A percentile compares a stretch with the other conserved stretches of the same genome.
Evolutionary conservation across 192 early-diverging fungal species (phyloP).

Genomic region (Mortierella alpina): DNA sequence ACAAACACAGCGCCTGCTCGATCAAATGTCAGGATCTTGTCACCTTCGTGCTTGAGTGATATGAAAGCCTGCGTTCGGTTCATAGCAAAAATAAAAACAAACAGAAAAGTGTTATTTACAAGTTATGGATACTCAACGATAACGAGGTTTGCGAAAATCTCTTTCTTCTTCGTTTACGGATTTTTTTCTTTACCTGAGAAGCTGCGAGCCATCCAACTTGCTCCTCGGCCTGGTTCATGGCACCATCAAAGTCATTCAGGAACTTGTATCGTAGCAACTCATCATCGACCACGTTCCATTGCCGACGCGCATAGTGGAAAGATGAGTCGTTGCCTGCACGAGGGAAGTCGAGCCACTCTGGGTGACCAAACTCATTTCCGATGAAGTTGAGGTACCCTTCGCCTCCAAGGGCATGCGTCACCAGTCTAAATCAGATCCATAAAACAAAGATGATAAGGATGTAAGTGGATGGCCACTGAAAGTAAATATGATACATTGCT

Average conservation of each 20-base stretch:
- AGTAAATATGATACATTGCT: too few species aligned
- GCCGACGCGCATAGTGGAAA: conserved; percentile 94
- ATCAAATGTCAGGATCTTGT: conserved; percentile 96
- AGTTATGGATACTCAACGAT: too few species aligned
- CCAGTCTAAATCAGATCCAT: conserved; percentile 59
- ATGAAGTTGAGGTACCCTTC: conserved; percentile 98
- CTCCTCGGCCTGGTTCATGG: conserved; percentile 84
- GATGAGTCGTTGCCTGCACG: conserved; percentile 89
- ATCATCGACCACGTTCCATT: conserved; percentile 95
- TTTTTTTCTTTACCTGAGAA: conserved; percentile 59
- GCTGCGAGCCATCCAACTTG: conserved; percentile 75
- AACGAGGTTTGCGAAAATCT: too few species aligned
- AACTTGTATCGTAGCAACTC: conserved; percentile 90
- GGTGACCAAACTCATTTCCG: conserved; percentile 99
- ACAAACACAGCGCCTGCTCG: conserved; percentile 89
- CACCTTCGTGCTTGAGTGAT: conserved; percentile 88
- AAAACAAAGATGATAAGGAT: too few species aligned
- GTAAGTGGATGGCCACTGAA: too few species aligned
- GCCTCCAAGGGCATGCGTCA: conserved; percentile 91
- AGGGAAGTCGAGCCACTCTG: conserved; percentile 99
- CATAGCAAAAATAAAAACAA: too few species aligned
- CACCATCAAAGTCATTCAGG: conserved; percentile 89
- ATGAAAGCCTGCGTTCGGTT: conserved; percentile 80
- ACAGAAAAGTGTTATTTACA: too few species aligned
- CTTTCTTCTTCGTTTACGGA: background rate